Base-by-base conservation (phyloP, 2,329 filamentous ascomycete genomes). In the Stemphylium vesicarium region DNA sequence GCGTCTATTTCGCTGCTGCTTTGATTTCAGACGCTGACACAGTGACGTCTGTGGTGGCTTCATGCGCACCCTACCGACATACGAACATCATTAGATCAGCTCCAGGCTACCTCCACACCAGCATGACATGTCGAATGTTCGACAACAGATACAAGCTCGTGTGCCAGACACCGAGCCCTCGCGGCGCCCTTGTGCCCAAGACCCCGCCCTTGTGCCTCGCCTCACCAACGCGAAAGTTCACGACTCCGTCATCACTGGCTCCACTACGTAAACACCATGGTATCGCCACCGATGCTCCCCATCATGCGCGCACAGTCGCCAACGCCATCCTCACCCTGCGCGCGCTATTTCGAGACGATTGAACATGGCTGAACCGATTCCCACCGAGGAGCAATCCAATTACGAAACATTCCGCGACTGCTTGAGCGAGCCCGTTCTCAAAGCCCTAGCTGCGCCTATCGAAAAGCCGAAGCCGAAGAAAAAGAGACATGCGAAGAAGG, bases 371-470 rank as follows among this genome's bases (percentile, higher is more conserved):
- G 64, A 71, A 24, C 20, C 44, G 2, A 73, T 78, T 18, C 51
- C 67, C 20, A 71, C 69, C 13, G 70, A 79, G 51, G 75, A 79
- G 45, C 65, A 75, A 48, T 62, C 69, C 35, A 91, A 91, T 65
- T 88, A 85, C 71, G 83, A 86, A 47, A 78, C 86, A 41, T 92
- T 95, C 74, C 82, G 88, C 49, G 91, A 95, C 66, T 90, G 85
- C 68, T 79, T 95, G 57, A 89, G 90, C 8, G 84, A 85, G 13
- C 82, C 85, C 0, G 79, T 95, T 11, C 84, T 94, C 47, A 84
- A 85, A 44, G 85, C 82, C 56, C 82, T 87, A 11, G 76, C 82
- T 4, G 69, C 62, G 53, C 68, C 78, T 22, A 58, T 73, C 20
- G 80, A 78, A 57, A 75, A 79, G 50, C 73, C 77, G 49, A 77